Conservation (phyloP, 1,284 basidiomycete species). For the Phellinidium pouzarii region DNA sequence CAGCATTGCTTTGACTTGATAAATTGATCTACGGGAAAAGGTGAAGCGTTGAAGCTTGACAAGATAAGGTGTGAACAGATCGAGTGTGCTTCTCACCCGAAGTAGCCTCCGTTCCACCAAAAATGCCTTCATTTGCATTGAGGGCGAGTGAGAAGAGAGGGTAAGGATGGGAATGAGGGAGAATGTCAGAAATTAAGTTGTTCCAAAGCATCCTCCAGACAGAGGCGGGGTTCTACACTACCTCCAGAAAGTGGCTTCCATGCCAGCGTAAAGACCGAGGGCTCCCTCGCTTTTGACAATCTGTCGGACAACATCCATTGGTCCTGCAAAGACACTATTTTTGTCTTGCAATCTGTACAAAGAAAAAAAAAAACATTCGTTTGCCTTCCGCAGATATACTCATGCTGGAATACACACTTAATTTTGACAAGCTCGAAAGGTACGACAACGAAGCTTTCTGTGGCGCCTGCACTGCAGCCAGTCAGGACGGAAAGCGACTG, state of each 20-base stretch:
- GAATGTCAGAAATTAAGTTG: background rate
- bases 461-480: conserved; percentile 91
- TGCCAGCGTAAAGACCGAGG: conserved; percentile 84
- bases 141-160: conserved; percentile 1
- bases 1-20: conserved; percentile 71
- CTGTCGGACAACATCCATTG: conserved; percentile 83
- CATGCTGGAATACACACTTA: conserved; percentile 41
- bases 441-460: conserved; percentile 89
- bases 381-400: background rate
- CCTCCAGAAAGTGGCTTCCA: conserved; percentile 97
- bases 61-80: conserved; percentile 19
- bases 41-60: background rate
- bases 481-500: conserved; percentile 83
- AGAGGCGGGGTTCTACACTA: conserved; percentile 24
- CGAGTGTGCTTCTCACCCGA: conserved; percentile 39
- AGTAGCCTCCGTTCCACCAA: conserved; percentile 93
- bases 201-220: background rate
- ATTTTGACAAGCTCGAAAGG: conserved; percentile 99
- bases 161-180: conserved; percentile 5
- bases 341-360: conserved; percentile 80
- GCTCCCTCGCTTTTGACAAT: conserved; percentile 73
- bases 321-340: conserved; percentile 80
- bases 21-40: conserved; percentile 54
- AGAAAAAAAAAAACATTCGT: conserved; percentile 4
- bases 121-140: conserved; percentile 73